Evolutionary conservation across 208 protist species (phyloP).

Genomic region (Crithidia bombi): DNA sequence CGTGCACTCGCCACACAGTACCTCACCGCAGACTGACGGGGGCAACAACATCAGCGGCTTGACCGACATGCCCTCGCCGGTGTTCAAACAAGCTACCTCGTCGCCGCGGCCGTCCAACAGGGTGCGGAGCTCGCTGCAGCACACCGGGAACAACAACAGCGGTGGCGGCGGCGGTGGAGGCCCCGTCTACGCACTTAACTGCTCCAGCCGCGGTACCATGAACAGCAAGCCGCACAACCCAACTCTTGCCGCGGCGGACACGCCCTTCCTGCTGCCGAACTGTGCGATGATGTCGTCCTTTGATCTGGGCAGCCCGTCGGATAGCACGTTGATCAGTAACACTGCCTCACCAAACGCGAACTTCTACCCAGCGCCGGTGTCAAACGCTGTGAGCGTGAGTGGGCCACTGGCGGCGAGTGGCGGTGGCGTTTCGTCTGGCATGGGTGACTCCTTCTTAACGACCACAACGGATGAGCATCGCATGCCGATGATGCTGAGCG

Average conservation of each 20-base stretch:
- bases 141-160: neutral
- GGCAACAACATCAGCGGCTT: neutral
- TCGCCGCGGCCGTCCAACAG: neutral
- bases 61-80: neutral
- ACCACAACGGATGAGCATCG: slow-evolving; percentile 12
- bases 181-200: neutral
- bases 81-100: neutral
- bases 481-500: slow-evolving; percentile 19
- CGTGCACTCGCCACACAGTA: neutral
- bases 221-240: neutral
- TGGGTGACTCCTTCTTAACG: slow-evolving; percentile 7
- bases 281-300: slow-evolving; percentile 29
- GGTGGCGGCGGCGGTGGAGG: neutral
- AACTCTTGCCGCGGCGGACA: neutral
- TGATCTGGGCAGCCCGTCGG: slow-evolving; percentile 13
- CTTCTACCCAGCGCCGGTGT: neutral
- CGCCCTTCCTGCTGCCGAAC: slow-evolving; percentile 19
- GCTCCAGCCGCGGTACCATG: neutral
- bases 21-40: neutral
- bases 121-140: neutral
- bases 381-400: slow-evolving; percentile 5
- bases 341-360: neutral
- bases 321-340: slow-evolving; percentile 8
- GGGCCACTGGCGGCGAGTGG: slow-evolving; percentile 4
- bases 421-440: neutral